Percentiles rank a stretch among this genome's conserved stretches.
Evolutionary conservation across 768 basidiomycete species (phyloP).

Genomic region (Tricholoma sp.): DNA sequence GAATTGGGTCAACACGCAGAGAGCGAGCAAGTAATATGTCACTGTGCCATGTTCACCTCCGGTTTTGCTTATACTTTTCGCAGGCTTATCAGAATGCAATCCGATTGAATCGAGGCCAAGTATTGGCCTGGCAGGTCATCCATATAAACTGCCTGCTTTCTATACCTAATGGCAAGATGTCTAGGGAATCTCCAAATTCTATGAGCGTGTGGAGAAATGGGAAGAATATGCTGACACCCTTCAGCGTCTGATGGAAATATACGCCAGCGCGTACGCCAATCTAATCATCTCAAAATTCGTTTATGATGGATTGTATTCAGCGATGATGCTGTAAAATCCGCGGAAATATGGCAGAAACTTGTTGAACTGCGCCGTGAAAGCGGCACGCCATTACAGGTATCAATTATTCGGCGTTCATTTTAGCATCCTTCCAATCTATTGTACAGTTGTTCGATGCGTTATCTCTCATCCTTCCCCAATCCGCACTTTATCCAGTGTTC

Average conservation of each 20-base stretch:
- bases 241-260: conserved; percentile 50
- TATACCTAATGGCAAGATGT: background rate
- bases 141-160: conserved; percentile 10
- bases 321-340: conserved; percentile 72
- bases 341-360: conserved; percentile 74
- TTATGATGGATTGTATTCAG: conserved; percentile 31
- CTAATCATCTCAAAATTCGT: background rate
- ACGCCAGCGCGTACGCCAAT: conserved; percentile 49
- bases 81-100: conserved; percentile 81
- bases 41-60: background rate
- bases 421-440: conserved; percentile 1
- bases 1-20: conserved; percentile 66
- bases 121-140: conserved; percentile 81
- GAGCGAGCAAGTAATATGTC: conserved; percentile 75
- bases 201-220: conserved; percentile 62
- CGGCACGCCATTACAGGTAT: conserved; percentile 49
- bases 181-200: conserved; percentile 72
- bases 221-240: conserved; percentile 50
- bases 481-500: conserved; percentile 56
- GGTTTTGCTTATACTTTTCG: conserved; percentile 11
- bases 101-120: conserved; percentile 57
- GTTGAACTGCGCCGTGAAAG: conserved; percentile 56
- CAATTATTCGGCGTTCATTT: background rate
- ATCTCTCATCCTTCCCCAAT: conserved; percentile 68
- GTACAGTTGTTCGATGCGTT: conserved; percentile 63